A percentile compares a stretch with the other conserved stretches of the same genome.
Conservation (phyloP, 179 eudicot genomes). For the Amaranthus tricolor region DNA sequence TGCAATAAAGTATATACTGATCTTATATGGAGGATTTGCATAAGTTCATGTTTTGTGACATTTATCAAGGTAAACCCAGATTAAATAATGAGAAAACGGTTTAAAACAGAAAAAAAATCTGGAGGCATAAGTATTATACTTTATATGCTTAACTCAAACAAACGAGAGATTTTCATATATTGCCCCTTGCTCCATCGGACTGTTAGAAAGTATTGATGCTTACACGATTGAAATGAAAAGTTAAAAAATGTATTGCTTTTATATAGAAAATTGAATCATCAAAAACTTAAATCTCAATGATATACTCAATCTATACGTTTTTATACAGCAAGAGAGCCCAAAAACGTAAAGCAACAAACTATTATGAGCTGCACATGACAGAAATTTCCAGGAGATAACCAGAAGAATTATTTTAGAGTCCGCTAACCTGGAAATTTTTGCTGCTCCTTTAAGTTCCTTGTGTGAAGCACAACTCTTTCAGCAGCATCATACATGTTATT, state of each 20-base stretch:
- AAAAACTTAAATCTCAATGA: not conserved
- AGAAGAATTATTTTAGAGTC: not conserved
- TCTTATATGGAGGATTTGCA: not conserved
- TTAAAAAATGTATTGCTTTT: not conserved
- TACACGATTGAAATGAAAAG: not conserved
- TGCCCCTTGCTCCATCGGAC: no score
- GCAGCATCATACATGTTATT: slow-evolving; percentile 56
- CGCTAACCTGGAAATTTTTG: slow-evolving; percentile 24
- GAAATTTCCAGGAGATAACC: not conserved
- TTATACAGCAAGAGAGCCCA: not conserved
- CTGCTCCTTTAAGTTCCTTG: slow-evolving; percentile 45
- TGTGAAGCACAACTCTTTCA: slow-evolving; percentile 52
- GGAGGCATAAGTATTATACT: not conserved
- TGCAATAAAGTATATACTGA: not conserved
- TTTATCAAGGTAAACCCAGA: not conserved
- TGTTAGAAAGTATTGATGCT: not conserved
- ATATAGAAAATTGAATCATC: not conserved
- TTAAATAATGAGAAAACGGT: not conserved
- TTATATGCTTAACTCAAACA: not conserved
- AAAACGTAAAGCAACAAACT: not conserved
- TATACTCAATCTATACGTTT: not conserved
- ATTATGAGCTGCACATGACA: not conserved
- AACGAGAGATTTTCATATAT: no score
- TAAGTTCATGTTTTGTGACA: not conserved
- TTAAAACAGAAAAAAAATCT: not conserved